Evolutionary conservation across 768 basidiomycete species (phyloP).

Genomic region (Steccherinum ochraceum): DNA sequence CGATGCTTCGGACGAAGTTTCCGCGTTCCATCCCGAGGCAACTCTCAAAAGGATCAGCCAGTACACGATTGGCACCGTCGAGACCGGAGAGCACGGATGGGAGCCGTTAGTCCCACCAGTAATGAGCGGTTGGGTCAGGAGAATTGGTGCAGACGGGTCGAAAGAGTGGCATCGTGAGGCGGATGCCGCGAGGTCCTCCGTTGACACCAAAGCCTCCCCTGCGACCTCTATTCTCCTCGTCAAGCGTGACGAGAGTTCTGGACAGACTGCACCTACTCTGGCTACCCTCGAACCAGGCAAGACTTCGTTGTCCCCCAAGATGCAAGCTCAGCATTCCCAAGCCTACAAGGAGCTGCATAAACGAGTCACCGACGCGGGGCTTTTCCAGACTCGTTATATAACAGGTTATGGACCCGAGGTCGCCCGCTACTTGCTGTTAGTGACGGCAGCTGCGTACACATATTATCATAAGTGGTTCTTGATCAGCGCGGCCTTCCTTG

Average conservation of each 20-base stretch:
- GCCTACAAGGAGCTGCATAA: constrained; percentile 80
- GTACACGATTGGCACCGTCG: constrained; percentile 68
- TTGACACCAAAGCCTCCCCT: constrained; percentile 12
- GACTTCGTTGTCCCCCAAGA: constrained; percentile 44
- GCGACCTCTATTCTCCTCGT: constrained; percentile 61
- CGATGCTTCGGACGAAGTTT: constrained; percentile 91
- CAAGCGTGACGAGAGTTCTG: constrained; percentile 26
- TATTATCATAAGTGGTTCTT: constrained; percentile 64
- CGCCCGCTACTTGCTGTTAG: constrained; percentile 71
- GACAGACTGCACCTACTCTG: constrained; percentile 33
- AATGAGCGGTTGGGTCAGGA: constrained; percentile 76
- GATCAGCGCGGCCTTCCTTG: constrained; percentile 73
- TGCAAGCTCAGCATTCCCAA: constrained; percentile 60
- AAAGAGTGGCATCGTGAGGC: constrained; percentile 63
- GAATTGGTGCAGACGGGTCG: constrained; percentile 35
- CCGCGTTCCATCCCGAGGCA: constrained; percentile 76
- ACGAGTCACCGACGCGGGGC: constrained; percentile 67
- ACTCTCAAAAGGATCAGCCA: constrained; percentile 49
- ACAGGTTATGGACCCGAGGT: constrained; percentile 88
- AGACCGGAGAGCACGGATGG: constrained; percentile 51
- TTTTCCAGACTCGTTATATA: constrained; percentile 80
- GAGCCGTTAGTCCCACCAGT: constrained; percentile 80
- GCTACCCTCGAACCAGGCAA: constrained; percentile 46
- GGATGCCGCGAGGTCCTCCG: constrained; percentile 29
- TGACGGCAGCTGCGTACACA: constrained; percentile 44